Evolutionary conservation across 2,329 filamentous ascomycete genomes (phyloP).

Genomic region (Scedosporium aurantiacum): DNA sequence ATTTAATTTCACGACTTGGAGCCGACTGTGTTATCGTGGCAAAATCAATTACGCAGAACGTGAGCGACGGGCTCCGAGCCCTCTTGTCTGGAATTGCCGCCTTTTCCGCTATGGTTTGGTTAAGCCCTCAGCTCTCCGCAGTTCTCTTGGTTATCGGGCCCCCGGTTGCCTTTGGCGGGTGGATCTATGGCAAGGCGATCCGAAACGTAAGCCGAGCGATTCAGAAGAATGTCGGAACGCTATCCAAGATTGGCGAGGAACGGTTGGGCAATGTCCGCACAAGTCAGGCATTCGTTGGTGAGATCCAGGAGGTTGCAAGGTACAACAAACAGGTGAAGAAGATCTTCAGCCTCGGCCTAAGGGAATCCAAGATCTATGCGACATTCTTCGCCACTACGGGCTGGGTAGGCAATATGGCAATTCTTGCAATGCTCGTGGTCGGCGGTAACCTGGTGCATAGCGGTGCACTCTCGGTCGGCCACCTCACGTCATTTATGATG

Average conservation of each 20-base stretch:
- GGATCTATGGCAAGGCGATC: slow-evolving; percentile 83
- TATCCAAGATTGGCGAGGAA: slow-evolving; percentile 97
- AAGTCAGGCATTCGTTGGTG: slow-evolving; percentile 89
- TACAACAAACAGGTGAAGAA: slow-evolving; percentile 89
- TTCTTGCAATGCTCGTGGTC: slow-evolving; percentile 78
- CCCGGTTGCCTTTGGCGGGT: slow-evolving; percentile 78
- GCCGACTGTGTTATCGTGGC: slow-evolving; percentile 97
- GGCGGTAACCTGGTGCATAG: slow-evolving; percentile 83
- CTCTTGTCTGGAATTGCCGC: slow-evolving; percentile 84
- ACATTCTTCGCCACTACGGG: slow-evolving; percentile 83
- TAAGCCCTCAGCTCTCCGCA: slow-evolving; percentile 80
- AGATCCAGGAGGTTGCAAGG: slow-evolving; percentile 77
- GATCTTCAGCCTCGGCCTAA: slow-evolving; percentile 81
- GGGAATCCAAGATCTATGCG: slow-evolving; percentile 78
- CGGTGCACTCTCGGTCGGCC: slow-evolving; percentile 79
- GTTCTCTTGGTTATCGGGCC: slow-evolving; percentile 81
- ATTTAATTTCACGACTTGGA: slow-evolving; percentile 87
- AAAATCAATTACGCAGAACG: slow-evolving; percentile 95
- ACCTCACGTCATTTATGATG: slow-evolving; percentile 95
- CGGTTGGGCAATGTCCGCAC: slow-evolving; percentile 94
- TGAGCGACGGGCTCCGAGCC: slow-evolving; percentile 89
- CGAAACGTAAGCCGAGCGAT: slow-evolving; percentile 84
- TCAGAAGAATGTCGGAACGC: slow-evolving; percentile 80
- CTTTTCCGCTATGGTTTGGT: slow-evolving; percentile 89
- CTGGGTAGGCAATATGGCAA: slow-evolving; percentile 92